phyloP scores from a whole-genome alignment of 306 rosid species.

The Castanospermum australe region DNA sequence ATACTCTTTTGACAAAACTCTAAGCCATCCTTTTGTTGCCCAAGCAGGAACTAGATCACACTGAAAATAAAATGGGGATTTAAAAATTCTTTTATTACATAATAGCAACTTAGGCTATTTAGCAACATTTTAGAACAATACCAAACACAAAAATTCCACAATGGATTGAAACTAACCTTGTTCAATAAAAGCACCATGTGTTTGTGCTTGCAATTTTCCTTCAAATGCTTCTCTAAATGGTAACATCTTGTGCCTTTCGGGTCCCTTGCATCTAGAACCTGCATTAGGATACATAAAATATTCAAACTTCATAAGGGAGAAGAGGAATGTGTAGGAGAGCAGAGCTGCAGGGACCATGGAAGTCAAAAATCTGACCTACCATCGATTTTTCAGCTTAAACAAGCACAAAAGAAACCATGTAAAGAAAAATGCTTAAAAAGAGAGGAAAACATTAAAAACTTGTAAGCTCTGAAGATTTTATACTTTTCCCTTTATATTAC shows the following conservation, averaged over 20 bases:
- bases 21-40: conserved; percentile 96
- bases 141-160: not conserved
- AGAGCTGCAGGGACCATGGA: not conserved
- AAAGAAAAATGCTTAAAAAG: not conserved
- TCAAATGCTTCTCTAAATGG: conserved; percentile 94
- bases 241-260: conserved; percentile 93
- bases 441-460: not conserved
- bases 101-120: not conserved
- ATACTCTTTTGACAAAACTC: conserved; percentile 75
- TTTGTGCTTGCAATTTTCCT: conserved; percentile 86
- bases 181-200: conserved; percentile 86
- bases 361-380: not conserved
- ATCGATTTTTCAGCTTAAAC: not conserved
- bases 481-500: not conserved
- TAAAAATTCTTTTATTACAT: not conserved
- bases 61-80: conserved; percentile 39
- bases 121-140: not conserved
- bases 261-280: conserved; percentile 97
- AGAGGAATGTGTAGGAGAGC: not conserved
- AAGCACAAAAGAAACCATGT: not conserved
- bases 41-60: conserved; percentile 92
- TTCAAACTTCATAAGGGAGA: not conserved
- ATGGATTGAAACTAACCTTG: conserved; percentile 54
- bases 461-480: not conserved
- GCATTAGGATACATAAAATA: conserved; percentile 28